phyloP scores from a whole-genome alignment of 2,329 filamentous ascomycete genomes.

The Microthyrium microscopicum region DNA sequence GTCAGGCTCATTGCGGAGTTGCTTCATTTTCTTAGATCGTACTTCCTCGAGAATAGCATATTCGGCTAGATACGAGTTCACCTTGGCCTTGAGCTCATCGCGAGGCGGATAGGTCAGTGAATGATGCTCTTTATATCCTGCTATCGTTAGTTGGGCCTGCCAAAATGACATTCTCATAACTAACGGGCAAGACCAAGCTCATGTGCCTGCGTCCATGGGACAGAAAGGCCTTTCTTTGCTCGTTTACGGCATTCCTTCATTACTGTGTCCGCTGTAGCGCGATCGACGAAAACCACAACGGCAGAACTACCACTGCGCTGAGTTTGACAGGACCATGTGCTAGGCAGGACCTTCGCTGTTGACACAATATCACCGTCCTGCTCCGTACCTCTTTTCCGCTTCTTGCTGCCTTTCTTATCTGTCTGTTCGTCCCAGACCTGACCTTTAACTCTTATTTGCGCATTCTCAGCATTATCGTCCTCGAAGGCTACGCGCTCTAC shows the following conservation, averaged over 20 bases:
- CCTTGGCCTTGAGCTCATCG: conserved; percentile 47
- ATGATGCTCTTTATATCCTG: conserved; percentile 48
- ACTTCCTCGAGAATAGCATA: conserved; percentile 54
- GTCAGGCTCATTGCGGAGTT: conserved; percentile 63
- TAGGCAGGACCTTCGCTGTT: conserved; percentile 43
- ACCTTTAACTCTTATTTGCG: conserved; percentile 11
- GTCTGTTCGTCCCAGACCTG: conserved; percentile 9
- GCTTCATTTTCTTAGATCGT: conserved; percentile 42
- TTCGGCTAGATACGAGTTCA: conserved; percentile 75
- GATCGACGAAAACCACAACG: conserved; percentile 70
- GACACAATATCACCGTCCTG: conserved; percentile 16
- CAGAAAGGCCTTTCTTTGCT: conserved; percentile 37
- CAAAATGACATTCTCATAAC: conserved; percentile 13
- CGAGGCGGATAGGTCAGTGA: conserved; percentile 54
- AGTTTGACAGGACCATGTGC: conserved; percentile 55
- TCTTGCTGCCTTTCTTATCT: conserved; percentile 29
- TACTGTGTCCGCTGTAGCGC: conserved; percentile 56
- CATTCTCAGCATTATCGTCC: conserved; percentile 32
- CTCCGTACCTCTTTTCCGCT: conserved; percentile 34
- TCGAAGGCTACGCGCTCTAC: conserved; percentile 70
- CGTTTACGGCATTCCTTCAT: conserved; percentile 57
- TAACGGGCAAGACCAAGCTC: conserved; percentile 34
- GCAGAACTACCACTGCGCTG: conserved; percentile 62
- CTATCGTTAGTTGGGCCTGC: conserved; percentile 13
- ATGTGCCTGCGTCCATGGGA: conserved; percentile 48